phyloP scores from a whole-genome alignment of 2,329 filamentous ascomycete species.

The Albophoma yamanashiensis region DNA sequence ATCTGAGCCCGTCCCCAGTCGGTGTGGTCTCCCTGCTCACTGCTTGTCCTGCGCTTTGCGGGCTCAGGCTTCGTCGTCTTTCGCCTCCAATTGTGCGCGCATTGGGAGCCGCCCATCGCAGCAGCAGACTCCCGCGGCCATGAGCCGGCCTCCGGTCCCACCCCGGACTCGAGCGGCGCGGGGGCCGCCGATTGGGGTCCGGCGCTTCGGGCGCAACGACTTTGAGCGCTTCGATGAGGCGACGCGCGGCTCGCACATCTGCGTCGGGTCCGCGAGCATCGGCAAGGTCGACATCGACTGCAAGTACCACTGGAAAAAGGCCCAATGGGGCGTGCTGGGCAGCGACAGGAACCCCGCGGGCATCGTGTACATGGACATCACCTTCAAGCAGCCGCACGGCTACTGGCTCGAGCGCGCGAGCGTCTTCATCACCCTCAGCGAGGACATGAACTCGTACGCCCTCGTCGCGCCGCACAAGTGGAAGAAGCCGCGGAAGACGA shows the following conservation, averaged over 20 bases:
- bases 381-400: slow-evolving; percentile 8
- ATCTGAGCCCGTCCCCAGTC: neutral
- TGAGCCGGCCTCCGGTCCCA: neutral
- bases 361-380: slow-evolving; percentile 10
- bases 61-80: neutral
- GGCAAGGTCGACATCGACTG: slow-evolving; percentile 10
- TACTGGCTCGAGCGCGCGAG: slow-evolving; percentile 7
- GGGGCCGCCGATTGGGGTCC: slow-evolving; percentile 4
- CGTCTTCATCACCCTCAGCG: slow-evolving; percentile 8
- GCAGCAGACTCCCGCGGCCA: neutral
- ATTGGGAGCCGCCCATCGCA: neutral
- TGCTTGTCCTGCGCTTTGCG: neutral
- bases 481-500: neutral
- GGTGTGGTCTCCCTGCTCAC: neutral
- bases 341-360: slow-evolving; percentile 4
- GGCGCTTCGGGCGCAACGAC: slow-evolving; percentile 9
- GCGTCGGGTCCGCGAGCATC: slow-evolving; percentile 5
- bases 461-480: neutral
- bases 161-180: neutral
- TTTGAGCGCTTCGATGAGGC: slow-evolving; percentile 9
- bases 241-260: slow-evolving; percentile 6
- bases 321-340: slow-evolving; percentile 9
- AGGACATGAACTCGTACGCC: slow-evolving; percentile 2
- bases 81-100: neutral
- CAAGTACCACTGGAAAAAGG: slow-evolving; percentile 8